Conservation (phyloP, 164 flowering plant species). For the Sextonia rubra region DNA sequence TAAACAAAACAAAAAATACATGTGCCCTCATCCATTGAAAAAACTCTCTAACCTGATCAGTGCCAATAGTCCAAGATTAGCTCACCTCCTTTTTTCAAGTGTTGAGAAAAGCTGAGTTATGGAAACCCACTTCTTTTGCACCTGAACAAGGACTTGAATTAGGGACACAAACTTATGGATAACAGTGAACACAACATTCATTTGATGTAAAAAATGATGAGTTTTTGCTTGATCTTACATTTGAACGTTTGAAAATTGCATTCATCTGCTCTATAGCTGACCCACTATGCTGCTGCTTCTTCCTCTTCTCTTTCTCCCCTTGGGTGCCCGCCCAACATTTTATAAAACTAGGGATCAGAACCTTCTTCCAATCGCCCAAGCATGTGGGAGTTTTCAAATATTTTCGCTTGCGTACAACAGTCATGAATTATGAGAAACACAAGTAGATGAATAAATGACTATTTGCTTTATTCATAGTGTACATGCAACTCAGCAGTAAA, state of each 20-base stretch:
- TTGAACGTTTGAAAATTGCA: constrained; percentile 20
- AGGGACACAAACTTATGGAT: background rate
- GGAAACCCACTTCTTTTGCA: constrained; percentile 24
- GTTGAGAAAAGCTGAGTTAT: constrained; percentile 22
- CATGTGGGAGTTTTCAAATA: constrained; percentile 18
- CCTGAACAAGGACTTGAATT: constrained; percentile 18
- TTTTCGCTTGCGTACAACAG: constrained; percentile 20
- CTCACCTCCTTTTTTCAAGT: constrained; percentile 13
- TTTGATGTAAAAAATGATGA: background rate
- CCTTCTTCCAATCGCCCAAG: constrained; percentile 21
- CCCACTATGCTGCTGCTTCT: constrained; percentile 13
- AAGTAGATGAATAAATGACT: background rate
- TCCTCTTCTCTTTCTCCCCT: constrained; percentile 22
- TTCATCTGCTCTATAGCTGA: constrained; percentile 21
- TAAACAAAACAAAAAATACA: too few species aligned
- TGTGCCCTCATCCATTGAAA: too few species aligned
- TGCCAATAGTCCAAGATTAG: background rate
- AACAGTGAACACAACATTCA: background rate
- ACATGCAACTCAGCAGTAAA: background rate
- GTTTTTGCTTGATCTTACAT: constrained; percentile 20
- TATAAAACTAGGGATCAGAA: constrained; percentile 27
- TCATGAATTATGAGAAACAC: constrained; percentile 15
- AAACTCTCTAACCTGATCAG: too few species aligned
- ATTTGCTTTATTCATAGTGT: background rate
- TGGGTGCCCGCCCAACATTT: constrained; percentile 19